phyloP scores from a whole-genome alignment of 352 stramenopile genomes.

The Globisporangium viniferum region DNA sequence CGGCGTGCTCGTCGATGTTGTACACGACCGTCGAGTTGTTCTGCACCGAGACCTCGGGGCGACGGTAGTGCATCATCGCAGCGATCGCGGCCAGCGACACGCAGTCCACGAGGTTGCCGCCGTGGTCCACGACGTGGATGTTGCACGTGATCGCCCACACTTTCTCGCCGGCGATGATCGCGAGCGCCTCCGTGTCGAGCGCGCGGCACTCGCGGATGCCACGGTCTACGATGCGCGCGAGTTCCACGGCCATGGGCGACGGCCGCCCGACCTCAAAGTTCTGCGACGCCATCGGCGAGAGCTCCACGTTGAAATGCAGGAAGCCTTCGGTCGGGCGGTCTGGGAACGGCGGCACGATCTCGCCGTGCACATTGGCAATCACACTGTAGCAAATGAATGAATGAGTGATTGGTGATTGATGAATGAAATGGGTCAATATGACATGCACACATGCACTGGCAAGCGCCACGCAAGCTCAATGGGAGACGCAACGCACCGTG shows the following conservation, averaged over 20 bases:
- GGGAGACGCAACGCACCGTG: slow-evolving; percentile 39
- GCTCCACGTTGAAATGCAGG: slow-evolving; percentile 80
- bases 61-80: slow-evolving; percentile 91
- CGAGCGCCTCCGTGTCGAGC: slow-evolving; percentile 94
- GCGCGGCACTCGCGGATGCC: slow-evolving; percentile 89
- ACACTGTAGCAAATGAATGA: slow-evolving; percentile 33
- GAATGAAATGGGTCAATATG: neutral
- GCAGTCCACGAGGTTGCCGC: slow-evolving; percentile 91
- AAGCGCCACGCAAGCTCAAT: neutral
- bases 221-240: slow-evolving; percentile 90
- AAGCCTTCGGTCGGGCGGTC: slow-evolving; percentile 87
- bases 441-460: neutral
- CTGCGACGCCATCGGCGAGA: slow-evolving; percentile 80
- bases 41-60: slow-evolving; percentile 83
- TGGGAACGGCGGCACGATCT: slow-evolving; percentile 85
- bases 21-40: slow-evolving; percentile 65
- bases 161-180: slow-evolving; percentile 90
- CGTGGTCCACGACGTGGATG: slow-evolving; percentile 91
- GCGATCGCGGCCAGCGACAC: slow-evolving; percentile 92
- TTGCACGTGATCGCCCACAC: slow-evolving; percentile 92
- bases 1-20: slow-evolving; percentile 85
- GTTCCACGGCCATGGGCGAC: slow-evolving; percentile 55
- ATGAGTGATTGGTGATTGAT: neutral
- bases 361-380: slow-evolving; percentile 76
- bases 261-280: slow-evolving; percentile 68